Percentiles rank a stretch among this genome's conserved stretches.
phyloP scores from a whole-genome alignment of 176 grass and related monocot species.

The Pharus latifolius region DNA sequence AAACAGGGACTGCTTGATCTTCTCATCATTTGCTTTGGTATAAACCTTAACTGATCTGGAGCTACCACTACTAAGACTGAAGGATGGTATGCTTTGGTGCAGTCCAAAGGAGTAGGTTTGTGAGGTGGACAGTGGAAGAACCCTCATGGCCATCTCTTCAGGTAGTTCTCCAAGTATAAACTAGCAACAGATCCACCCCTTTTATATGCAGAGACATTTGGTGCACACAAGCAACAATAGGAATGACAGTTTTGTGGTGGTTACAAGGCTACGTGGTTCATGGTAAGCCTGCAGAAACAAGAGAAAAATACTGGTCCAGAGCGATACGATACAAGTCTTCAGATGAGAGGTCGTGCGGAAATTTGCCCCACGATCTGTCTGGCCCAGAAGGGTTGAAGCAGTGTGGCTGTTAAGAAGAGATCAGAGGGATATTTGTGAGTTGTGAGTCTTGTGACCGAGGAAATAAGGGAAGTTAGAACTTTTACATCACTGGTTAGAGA shows the following conservation, averaged over 20 bases:
- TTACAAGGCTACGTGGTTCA: slow-evolving; percentile 51
- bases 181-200: background rate
- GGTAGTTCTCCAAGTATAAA: background rate
- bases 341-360: background rate
- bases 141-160: slow-evolving; percentile 49
- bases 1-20: slow-evolving; percentile 77
- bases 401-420: slow-evolving; percentile 8
- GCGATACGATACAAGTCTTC: slow-evolving; percentile 18
- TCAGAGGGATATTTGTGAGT: slow-evolving; percentile 1
- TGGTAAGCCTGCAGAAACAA: slow-evolving; percentile 37
- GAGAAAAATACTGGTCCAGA: slow-evolving; percentile 1
- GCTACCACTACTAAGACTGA: background rate
- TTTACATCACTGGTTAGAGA: background rate
- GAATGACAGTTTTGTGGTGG: slow-evolving; percentile 22
- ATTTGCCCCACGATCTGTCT: background rate
- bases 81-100: background rate
- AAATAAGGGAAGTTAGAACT: background rate
- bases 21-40: slow-evolving; percentile 31
- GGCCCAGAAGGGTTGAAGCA: slow-evolving; percentile 22
- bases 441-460: background rate
- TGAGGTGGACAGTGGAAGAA: slow-evolving; percentile 36
- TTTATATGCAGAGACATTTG: slow-evolving; percentile 5
- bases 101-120: slow-evolving; percentile 37
- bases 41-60: slow-evolving; percentile 25
- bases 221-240: background rate